phyloP scores from a whole-genome alignment of 2,329 filamentous ascomycete species.

The Cercospora sojina region DNA sequence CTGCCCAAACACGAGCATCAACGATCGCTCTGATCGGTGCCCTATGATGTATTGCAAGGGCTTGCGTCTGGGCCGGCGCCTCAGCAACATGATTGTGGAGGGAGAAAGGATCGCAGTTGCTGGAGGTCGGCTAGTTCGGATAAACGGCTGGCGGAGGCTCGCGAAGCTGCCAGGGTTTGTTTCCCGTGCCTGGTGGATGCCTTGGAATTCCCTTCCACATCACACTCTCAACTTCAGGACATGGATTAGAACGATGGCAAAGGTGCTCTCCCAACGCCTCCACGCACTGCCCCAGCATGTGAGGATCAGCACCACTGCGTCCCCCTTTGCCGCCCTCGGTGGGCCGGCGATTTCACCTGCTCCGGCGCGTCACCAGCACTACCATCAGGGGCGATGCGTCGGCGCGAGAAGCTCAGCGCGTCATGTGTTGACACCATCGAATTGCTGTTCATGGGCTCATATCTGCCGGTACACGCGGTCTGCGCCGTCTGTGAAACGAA shows the following conservation, averaged over 20 bases:
- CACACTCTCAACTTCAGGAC: neutral
- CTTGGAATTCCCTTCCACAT: neutral
- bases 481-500: neutral
- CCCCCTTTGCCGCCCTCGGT: neutral
- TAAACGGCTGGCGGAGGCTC: neutral
- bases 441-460: neutral
- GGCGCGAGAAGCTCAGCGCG: constrained; percentile 4
- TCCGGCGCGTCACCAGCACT: neutral
- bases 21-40: neutral
- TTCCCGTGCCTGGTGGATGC: neutral
- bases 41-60: neutral
- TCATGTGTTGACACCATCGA: neutral
- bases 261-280: constrained; percentile 7
- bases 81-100: neutral
- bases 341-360: neutral
- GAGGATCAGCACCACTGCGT: neutral
- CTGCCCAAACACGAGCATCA: neutral
- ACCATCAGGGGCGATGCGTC: constrained; percentile 16
- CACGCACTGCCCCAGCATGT: constrained; percentile 11
- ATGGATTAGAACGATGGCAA: constrained; percentile 13
- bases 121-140: constrained; percentile 1
- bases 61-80: neutral
- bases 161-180: neutral
- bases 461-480: constrained; percentile 3
- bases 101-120: neutral